Evolutionary conservation across 768 basidiomycete genomes (phyloP), one percentile per base, ranked within the genome.

Genomic region (Kwoniella botswanensis): DNA sequence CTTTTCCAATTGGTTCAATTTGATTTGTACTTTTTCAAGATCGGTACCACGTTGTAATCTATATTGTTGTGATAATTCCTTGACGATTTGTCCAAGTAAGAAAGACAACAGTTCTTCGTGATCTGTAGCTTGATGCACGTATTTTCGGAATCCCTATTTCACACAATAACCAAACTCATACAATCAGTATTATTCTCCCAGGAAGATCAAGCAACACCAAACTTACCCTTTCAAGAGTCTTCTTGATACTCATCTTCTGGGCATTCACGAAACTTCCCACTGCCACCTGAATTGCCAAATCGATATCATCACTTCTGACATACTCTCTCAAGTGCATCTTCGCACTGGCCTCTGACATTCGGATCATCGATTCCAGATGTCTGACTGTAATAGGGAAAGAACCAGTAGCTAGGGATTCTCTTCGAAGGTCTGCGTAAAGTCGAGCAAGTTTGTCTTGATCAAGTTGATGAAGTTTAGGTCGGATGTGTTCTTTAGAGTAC

Each of bases 231-330:
- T 99, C 94, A 56, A 99, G 86, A 2, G 94, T 95, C 86, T 94
- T 97, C 88, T 98, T 98, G 86, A 98, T 96, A 69, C 92, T 93
- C 88, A 94, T 91, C 87, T 99, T 99, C 84, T 99, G 97, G 29
- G 97, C 92, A 75, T 85, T 95, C 69, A 99, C 93, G 83, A 99
- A 99, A 85, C 93, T 94, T 63, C 91, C 91, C 35, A 99, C 90
- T 3, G 93, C 92, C 58, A 98, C 95, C 77, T 93, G 93, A 72
- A 99, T 98, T 1, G 97, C 96, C 63, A 98, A 86, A 83, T 99
- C 94, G 76, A 99, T 94, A 82, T 99, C 97, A 82, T 98, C 97
- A 50, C 91, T 87, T 57, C 97, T 89, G 42, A 98, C 97, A 79
- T 93, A 98, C 84, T 98, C 96, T 64, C 97, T 88, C 72, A 99